Base-by-base conservation (phyloP, 2,329 filamentous ascomycete genomes). In the Calonectria pteridis region DNA sequence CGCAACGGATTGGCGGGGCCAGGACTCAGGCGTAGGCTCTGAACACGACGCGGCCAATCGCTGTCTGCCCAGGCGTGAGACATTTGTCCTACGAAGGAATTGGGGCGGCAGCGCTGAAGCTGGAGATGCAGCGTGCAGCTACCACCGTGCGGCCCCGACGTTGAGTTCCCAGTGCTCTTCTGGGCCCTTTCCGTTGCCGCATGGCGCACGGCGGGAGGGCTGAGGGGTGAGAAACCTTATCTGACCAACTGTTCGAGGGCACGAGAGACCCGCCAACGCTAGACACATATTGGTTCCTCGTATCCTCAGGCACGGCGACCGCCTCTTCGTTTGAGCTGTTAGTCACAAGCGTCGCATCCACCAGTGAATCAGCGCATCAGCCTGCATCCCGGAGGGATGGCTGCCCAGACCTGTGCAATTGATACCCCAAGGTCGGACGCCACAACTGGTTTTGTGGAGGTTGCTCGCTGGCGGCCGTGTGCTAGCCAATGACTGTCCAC, bases 381-480 rank as follows among this genome's bases (percentile, higher is more conserved):
- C 58, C 29, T 72, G 59, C 66, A 72, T 65, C 29, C 26, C 29
- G 40, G 49, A 55, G 28, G 50, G 50, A 53, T 50, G 46, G 26
- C 31, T 66, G 26, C 46, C 40, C 40, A 11, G 53, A 49, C 55
- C n/a, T 72, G 55, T 62, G 55, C 46, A 37, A 69, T 65, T 63
- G 65, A 66, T 62, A 66, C 59, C 58, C 71, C 62, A 51, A 53
- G 31, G 35, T 10, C 55, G 16, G 59, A 40, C 70, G 70, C 70
- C 70, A 72, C 70, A 72, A 69, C 70, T 72, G 65, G 65, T 13
- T 59, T 66, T 64, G 70, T 68, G 63, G 71, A 59, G 35, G 58
- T 50, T 53, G 37, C 29, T 63, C 14, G 29, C 64, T 65, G 43
- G 33, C 49, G 37, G 35, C 33, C 33, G 16, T 23, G 29, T 51